Evolutionary conservation across 805 yeast genomes (phyloP), one percentile per base, ranked within the genome.

Genomic region (Cyberlindnera euphorbiiphila): DNA sequence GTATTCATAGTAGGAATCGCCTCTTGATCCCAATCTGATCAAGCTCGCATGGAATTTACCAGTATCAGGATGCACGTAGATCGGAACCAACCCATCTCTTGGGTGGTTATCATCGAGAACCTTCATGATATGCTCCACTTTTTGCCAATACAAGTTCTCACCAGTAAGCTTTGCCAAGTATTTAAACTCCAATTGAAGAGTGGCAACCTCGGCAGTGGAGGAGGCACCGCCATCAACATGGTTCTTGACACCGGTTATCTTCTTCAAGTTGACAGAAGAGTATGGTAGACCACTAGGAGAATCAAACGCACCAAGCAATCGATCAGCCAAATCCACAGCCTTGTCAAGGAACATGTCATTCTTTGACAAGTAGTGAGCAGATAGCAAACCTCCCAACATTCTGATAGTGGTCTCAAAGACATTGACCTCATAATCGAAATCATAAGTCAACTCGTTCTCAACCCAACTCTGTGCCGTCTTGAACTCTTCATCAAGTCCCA

Each of bases 361-460:
- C 11, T 70, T 64, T 2, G 89, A 72, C 20, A 86, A 61, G 47
- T 85, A 80, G 54, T 75, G 76, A 0, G 95, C 95, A 3, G 95
- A 81, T 33, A 89, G 63, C n/a, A 89, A 66, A 0, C 97, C 97
- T 29, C 97, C 97, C 18, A 89, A 65, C 94, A 89, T 86, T 56
- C 96, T 71, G 46, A 86, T 88, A 6, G 97, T 86, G n/a, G 96
- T 87, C 57, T 88, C 97, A 61, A 89, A 89, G 6, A 87, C 80
- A 55, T 82, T 87, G 28, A 86, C 93, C 24, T 73, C 73, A 43
- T 79, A 75, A 56, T 86, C 84, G 49, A 85, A 75, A 49, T 78
- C 76, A 56, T 85, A 88, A 36, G 68, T 69, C 46, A 89, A 66
- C 34, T 76, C 86, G 39, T 78, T 64, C 32, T 72, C 69, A 33